phyloP scores from a whole-genome alignment of 768 basidiomycete genomes.

The Suillus subalutaceus region DNA sequence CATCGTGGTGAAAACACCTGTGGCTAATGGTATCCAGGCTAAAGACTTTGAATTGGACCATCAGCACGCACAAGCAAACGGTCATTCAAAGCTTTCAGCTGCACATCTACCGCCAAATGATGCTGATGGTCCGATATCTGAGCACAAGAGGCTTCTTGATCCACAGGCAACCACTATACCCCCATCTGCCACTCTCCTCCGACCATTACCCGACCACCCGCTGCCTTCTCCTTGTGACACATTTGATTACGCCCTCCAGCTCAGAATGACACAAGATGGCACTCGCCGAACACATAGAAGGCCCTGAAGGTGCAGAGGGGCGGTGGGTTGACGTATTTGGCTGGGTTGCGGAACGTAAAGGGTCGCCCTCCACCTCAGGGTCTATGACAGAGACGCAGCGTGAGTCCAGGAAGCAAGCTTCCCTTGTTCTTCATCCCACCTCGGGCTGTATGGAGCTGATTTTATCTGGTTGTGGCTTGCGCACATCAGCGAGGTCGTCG shows the following conservation, averaged over 20 bases:
- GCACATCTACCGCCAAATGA: background rate
- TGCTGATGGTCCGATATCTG: background rate
- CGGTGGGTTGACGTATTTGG: slow-evolving; percentile 85
- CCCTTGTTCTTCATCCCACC: background rate
- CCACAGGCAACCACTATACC: slow-evolving; percentile 38
- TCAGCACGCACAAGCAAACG: background rate
- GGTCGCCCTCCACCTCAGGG: slow-evolving; percentile 15
- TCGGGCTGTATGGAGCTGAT: slow-evolving; percentile 8
- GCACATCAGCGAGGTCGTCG: slow-evolving; percentile 32
- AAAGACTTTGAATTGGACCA: slow-evolving; percentile 22
- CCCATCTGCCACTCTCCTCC: slow-evolving; percentile 44
- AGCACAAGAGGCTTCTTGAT: slow-evolving; percentile 31
- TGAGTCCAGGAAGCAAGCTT: slow-evolving; percentile 17
- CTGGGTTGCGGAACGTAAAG: slow-evolving; percentile 75
- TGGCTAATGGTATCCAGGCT: background rate
- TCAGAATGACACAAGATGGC: slow-evolving; percentile 86
- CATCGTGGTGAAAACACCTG: slow-evolving; percentile 14
- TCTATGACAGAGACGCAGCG: slow-evolving; percentile 27
- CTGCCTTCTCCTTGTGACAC: slow-evolving; percentile 54
- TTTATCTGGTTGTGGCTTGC: slow-evolving; percentile 7
- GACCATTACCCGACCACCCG: slow-evolving; percentile 50
- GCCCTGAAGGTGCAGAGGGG: slow-evolving; percentile 78
- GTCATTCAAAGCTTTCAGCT: background rate
- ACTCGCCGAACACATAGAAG: slow-evolving; percentile 80
- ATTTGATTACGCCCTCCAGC: slow-evolving; percentile 80